A percentile compares a stretch with the other conserved stretches of the same genome.
Evolutionary conservation across 2,329 filamentous ascomycete genomes (phyloP).

Genomic region (Aspergillus sp.): DNA sequence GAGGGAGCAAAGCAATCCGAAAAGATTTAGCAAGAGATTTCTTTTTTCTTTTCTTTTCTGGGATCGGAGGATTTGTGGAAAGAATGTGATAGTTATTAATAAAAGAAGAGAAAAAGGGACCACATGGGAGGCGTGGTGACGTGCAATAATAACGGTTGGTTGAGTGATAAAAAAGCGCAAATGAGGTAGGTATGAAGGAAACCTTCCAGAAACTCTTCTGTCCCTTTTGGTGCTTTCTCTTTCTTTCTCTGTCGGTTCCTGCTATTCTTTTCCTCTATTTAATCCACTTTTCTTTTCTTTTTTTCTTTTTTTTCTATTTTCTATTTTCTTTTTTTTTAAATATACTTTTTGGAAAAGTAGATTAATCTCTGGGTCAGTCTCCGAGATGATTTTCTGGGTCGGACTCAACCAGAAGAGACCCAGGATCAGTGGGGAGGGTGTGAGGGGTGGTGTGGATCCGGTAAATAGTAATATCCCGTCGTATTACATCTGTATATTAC

Average conservation of each 20-base stretch:
- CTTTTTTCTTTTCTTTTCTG: not conserved
- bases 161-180: conserved; percentile 8
- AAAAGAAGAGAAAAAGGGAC: conserved; percentile 20
- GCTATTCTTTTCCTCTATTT: not conserved
- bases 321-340: conserved; percentile 11
- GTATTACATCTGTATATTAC: conserved; percentile 3
- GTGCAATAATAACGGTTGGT: conserved; percentile 17
- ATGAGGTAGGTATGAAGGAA: conserved; percentile 8
- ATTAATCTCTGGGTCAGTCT: conserved; percentile 6
- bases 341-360: not conserved
- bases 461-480: conserved; percentile 6
- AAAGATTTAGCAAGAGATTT: conserved; percentile 4
- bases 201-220: conserved; percentile 15
- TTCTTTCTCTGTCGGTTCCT: not conserved
- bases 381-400: conserved; percentile 27
- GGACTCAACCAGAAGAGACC: conserved; percentile 17
- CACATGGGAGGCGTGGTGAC: conserved; percentile 22
- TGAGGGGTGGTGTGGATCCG: conserved; percentile 17
- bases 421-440: conserved; percentile 21
- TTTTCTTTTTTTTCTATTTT: not conserved
- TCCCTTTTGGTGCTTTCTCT: conserved; percentile 1
- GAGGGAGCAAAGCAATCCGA: not conserved
- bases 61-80: conserved; percentile 19
- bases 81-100: conserved; percentile 23
- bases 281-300: conserved; percentile 4